Base-by-base conservation (phyloP, 352 stramenopile species). In the Phytophthora meadii region DNA sequence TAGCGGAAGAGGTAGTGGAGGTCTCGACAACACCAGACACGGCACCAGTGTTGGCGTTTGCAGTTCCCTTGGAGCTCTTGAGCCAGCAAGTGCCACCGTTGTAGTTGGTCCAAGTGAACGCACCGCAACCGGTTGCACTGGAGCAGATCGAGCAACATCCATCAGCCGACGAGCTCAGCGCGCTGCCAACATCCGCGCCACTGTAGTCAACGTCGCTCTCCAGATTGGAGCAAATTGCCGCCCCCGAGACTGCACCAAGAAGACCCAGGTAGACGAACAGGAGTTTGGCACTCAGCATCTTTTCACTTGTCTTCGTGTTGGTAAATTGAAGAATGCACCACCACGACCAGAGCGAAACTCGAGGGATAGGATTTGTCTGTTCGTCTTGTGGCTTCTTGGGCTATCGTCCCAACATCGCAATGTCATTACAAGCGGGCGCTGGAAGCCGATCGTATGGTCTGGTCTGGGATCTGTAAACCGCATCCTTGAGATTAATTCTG, bases 161-260 rank as follows among this genome's bases (percentile, higher is more conserved):
- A 11, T 46, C 40, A 25, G 40, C 40, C 40, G 40, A 46, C 12
- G 40, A 46, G 7, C 40, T 46, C 7, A 25, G 15, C 4, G 40
- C 17, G n/a, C 40, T 46, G 40, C 40, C 40, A 25, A 14, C 17
- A 17, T 46, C 40, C 24, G 40, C 40, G 22, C 40, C 40, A 27
- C 40, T 25, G 40, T 46, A 46, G n/a, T 46, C 40, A 17, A 46
- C 40, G 40, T 46, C n/a, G n/a, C 40, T 46, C 40, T 46, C 40
- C 40, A 46, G 40, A 14, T 17, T 46, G 0, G 40, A 46, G 40
- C 40, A 46, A 11, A n/a, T 46, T 11, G n/a, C 40, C 22, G n/a
- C 40, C 37, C 22, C 37, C 40, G 40, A 46, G 40, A 46, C 40
- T 14, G 40, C 40, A 22, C 7, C 40, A 46, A 46, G 40, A 14